Evolutionary conservation across 2,329 filamentous ascomycete species (phyloP), one percentile per base, ranked within the genome.

Genomic region (Metarhizium robertsii): DNA sequence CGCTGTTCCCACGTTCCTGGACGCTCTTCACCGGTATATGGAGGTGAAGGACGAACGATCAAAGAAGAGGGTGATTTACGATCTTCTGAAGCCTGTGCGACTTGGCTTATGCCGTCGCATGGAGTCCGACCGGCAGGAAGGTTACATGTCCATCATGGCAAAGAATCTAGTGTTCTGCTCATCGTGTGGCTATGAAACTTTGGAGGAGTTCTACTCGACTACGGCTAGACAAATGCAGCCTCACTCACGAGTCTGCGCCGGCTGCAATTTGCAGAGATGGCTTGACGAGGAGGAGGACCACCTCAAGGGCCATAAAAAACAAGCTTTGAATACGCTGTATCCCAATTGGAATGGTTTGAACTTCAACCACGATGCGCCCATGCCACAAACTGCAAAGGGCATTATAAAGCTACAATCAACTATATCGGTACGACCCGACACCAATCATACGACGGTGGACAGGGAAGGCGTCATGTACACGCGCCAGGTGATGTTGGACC

Each of bases 151-250:
- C 0, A n/a, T 50, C 6, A 67, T 70, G 67, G 66, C 60, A 0
- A 48, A 53, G 3, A 20, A 56, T 2, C 50, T 65, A 2, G 8
- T 62, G 0, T 69, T 69, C 42, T 73, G 71, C 52, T 63, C 59
- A 0, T 71, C 67, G 1, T 73, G 71, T 18, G 71, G 71, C 1
- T 66, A 69, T 52, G 61, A 67, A 29, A 64, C 64, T 36, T 55
- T 67, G 1, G 32, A 61, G n/a, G 65, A 70, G 4, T 68, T 73
- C 30, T 73, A 66, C 49, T 54, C 57, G 0, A 25, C 36, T 2
- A 7, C 46, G 0, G 50, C 40, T 10, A 57, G 59, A 2, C 4
- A 13, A 1, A 7, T 40, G 10, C 57, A 3, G 2, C 62, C 61
- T 1, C 55, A 64, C 3, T 16, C 13, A 1, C 61, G 65, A 6